Percentiles rank a stretch among this genome's conserved stretches.
These are phyloP conservation scores for Inga oerstediana DNA, from an alignment of 306 rosid genomes.

Conservation along the genomic window DNA sequence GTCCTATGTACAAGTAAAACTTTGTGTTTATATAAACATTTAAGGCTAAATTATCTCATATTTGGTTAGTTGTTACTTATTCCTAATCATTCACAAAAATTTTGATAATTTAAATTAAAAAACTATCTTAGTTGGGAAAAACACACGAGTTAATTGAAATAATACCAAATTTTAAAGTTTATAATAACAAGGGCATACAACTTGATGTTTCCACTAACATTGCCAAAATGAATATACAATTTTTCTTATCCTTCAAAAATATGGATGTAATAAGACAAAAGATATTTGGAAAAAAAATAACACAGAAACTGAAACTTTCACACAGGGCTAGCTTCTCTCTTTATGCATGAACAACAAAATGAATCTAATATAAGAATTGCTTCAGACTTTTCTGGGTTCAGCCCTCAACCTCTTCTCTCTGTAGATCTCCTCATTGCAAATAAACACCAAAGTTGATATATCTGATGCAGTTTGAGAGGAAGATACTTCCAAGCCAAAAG, in stretches of 20 bases:
- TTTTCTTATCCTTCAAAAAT: slow-evolving; percentile 38
- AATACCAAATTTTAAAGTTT: too few species aligned
- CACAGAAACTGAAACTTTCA: slow-evolving; percentile 39
- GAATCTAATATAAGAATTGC: slow-evolving; percentile 45
- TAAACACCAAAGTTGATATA: slow-evolving; percentile 31
- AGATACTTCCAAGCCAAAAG: slow-evolving; percentile 32
- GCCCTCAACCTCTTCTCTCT: slow-evolving; percentile 28
- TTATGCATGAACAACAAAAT: slow-evolving; percentile 40
- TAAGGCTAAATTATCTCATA: too few species aligned
- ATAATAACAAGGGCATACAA: background rate
- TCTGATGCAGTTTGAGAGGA: slow-evolving; percentile 38
- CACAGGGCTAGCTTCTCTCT: slow-evolving; percentile 46
- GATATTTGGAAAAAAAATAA: slow-evolving; percentile 30
- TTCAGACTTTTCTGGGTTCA: slow-evolving; percentile 41
- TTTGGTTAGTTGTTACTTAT: too few species aligned
- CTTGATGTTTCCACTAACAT: slow-evolving; percentile 23
- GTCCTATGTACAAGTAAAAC: too few species aligned
- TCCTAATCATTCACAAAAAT: too few species aligned
- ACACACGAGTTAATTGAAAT: too few species aligned
- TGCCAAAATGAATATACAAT: slow-evolving; percentile 52
- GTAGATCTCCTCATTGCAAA: slow-evolving; percentile 38
- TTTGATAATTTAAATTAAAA: too few species aligned
- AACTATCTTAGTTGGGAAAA: too few species aligned
- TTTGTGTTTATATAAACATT: too few species aligned
- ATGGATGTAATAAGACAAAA: slow-evolving; percentile 31